Evolutionary conservation across 139 green algal species (phyloP).

Genomic region (Tetradesmus obliquus): DNA sequence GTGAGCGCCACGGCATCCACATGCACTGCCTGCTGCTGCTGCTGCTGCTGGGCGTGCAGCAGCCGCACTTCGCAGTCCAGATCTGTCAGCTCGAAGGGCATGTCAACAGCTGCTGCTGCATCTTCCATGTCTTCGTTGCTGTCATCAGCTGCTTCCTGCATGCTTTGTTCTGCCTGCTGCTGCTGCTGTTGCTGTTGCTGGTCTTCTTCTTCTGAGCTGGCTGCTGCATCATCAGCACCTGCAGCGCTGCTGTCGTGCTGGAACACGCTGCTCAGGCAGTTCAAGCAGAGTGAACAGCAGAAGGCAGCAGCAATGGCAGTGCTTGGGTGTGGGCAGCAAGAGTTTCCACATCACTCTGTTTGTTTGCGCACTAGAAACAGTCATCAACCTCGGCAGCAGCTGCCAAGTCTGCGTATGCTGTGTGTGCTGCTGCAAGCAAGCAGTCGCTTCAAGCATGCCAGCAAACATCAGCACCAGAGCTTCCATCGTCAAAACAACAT

Average conservation of each 20-base stretch:
- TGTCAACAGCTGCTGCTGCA: conserved; percentile 13
- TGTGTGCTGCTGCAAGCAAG: background rate
- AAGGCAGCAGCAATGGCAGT: background rate
- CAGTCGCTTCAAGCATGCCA: background rate
- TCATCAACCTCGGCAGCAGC: background rate
- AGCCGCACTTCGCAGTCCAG: conserved; percentile 58
- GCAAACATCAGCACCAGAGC: background rate
- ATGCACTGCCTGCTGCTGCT: conserved; percentile 30
- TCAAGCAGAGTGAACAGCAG: background rate
- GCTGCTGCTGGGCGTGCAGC: conserved; percentile 41
- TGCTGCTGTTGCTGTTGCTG: background rate
- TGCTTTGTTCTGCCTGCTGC: background rate
- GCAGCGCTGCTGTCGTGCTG: background rate
- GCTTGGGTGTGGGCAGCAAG: no score
- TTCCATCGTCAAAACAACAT: background rate
- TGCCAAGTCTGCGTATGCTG: background rate
- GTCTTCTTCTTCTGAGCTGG: background rate
- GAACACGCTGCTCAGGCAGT: background rate
- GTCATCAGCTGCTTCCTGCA: background rate
- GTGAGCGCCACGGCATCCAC: conserved; percentile 51
- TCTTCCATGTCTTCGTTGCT: background rate
- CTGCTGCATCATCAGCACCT: background rate
- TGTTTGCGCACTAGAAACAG: background rate
- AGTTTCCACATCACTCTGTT: no score
- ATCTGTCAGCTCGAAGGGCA: conserved; percentile 52